A percentile compares a stretch with the other conserved stretches of the same genome.
These are phyloP conservation scores for Castanea sativa DNA, from an alignment of 306 rosid genomes.

Conservation along the genomic window DNA sequence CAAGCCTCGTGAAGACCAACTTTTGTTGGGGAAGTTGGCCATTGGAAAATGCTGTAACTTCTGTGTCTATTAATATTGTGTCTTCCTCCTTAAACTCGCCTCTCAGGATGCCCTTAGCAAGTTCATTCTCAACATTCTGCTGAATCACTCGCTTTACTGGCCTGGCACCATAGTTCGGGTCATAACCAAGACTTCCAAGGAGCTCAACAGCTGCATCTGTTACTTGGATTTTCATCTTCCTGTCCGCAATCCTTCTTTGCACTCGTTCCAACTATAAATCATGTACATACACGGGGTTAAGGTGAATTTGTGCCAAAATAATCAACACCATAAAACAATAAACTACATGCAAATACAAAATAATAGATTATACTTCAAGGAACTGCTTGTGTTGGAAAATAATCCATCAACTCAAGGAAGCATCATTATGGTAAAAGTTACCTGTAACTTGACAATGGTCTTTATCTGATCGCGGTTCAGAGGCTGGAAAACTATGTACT, in stretches of 20 bases:
- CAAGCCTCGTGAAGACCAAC: conserved; percentile 55
- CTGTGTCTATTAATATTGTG: conserved; percentile 68
- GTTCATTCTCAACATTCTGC: conserved; percentile 84
- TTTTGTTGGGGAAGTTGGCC: conserved; percentile 90
- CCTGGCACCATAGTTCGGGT: conserved; percentile 94
- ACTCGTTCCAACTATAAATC: conserved; percentile 76
- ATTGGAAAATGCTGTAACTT: conserved; percentile 66
- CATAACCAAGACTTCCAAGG: conserved; percentile 89
- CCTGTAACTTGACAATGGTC: conserved; percentile 89
- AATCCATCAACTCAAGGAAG: neutral
- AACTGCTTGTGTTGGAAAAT: neutral
- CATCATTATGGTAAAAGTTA: conserved; percentile 15
- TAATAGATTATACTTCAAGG: neutral
- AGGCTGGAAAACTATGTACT: conserved; percentile 95
- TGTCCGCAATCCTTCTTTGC: conserved; percentile 78
- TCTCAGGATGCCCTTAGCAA: conserved; percentile 88
- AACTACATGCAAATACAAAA: neutral
- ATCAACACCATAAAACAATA: neutral
- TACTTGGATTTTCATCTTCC: conserved; percentile 75
- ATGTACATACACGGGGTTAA: neutral
- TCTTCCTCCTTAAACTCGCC: conserved; percentile 95
- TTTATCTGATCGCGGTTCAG: conserved; percentile 79
- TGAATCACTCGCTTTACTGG: conserved; percentile 98
- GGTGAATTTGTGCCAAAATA: neutral
- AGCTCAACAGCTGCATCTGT: conserved; percentile 81